A percentile compares a stretch with the other conserved stretches of the same genome.
These are phyloP conservation scores for Erysimum cheiranthoides DNA, from an alignment of 345 rosid genomes.

Conservation along the genomic window DNA sequence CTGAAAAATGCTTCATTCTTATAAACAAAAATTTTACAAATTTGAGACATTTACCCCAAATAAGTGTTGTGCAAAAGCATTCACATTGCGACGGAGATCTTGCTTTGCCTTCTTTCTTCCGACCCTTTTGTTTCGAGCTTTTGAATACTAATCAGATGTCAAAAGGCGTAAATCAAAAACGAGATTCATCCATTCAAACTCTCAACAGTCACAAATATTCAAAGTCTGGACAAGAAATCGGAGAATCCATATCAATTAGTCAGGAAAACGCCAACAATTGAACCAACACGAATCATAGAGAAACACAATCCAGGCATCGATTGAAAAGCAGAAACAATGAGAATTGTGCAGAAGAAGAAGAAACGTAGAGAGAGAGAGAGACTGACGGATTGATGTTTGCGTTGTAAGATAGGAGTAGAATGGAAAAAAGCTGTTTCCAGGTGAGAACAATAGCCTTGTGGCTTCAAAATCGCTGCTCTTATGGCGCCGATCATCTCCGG, in stretches of 20 bases:
- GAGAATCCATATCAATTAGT: not conserved
- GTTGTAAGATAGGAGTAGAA: conserved; percentile 62
- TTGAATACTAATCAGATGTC: conserved; percentile 15
- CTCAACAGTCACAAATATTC: too few relatives aligned
- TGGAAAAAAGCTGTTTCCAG: conserved; percentile 55
- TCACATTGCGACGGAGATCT: conserved; percentile 49
- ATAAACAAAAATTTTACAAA: not conserved
- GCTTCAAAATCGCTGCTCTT: conserved; percentile 52
- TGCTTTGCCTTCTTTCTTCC: conserved; percentile 52
- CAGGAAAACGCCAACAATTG: not conserved
- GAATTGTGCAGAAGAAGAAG: not conserved
- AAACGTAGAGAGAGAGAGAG: conserved; percentile 14
- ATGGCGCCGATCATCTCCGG: conserved; percentile 50
- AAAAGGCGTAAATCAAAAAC: not conserved
- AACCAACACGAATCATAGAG: not conserved
- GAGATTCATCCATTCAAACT: not conserved
- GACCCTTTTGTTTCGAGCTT: conserved; percentile 45
- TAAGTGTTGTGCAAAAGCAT: conserved; percentile 55
- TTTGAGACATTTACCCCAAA: conserved; percentile 53
- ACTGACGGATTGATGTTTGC: conserved; percentile 59
- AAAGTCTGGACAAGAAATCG: too few relatives aligned
- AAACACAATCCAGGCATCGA: not conserved
- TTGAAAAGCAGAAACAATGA: not conserved
- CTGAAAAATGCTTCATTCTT: not conserved
- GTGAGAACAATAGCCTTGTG: conserved; percentile 33